Evolutionary conservation across 2,329 filamentous ascomycete species (phyloP), one percentile per base, ranked within the genome.

Genomic region (Diplodia intermedia): DNA sequence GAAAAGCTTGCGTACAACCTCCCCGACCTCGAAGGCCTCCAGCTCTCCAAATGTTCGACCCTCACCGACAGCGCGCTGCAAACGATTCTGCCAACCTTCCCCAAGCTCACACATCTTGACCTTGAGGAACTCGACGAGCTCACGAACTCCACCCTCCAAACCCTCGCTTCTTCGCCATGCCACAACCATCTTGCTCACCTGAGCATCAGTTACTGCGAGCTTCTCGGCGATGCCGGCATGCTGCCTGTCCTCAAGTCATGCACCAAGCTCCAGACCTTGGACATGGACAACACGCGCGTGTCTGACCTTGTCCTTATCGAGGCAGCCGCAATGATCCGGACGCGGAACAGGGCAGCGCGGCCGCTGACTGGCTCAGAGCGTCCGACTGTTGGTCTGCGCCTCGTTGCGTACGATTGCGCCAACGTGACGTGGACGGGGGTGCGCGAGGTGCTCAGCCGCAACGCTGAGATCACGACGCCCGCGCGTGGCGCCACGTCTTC

Each of bases 341-440:
- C 84, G 65, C 90, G 93, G 52, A 86, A 83, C 36, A 84, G 84
- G 70, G 78, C 71, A n/a, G 76, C 79, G 4, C 77, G 80, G 23
- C 72, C 71, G 4, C 68, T 77, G 0, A 70, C 72, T 9, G 71
- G 71, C 8, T 75, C 75, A 3, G 75, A 77, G 67, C 74, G 76
- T 62, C 80, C 73, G 65, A 73, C 68, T 66, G 72, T 91, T 18
- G 91, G 91, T 8, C 83, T 98, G 1, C 87, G 87, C 53, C 82
- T 98, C 71, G 90, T 94, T 0, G 89, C 94, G 8, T 99, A 95
- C 76, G 95, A 99, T 80, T 98, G 94, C 77, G 88, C 90, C 71
- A 92, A 94, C 73, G 89, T 98, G 3, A 97, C 93, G 0, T 98
- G 94, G 94, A 91, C 92, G 0, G 94, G 94, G 36, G 87, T 97